Evolutionary conservation across 2,329 filamentous ascomycete species (phyloP).

Genomic region (Colletotrichum abscissum): DNA sequence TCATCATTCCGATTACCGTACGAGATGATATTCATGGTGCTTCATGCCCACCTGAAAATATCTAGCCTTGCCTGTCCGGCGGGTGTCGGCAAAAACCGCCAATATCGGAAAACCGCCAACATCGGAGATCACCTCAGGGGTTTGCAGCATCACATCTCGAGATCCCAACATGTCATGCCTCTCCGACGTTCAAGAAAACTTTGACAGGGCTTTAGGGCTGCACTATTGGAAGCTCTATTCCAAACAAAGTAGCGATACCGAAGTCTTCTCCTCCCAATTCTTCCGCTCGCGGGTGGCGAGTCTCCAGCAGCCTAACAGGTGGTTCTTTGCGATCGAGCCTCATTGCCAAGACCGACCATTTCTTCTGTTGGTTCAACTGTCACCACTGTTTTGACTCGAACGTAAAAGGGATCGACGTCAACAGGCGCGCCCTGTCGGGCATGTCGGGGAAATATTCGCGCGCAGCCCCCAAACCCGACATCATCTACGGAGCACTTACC

Average conservation of each 20-base stretch:
- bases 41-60: not conserved
- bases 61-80: not conserved
- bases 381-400: not conserved
- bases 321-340: not conserved
- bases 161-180: not conserved
- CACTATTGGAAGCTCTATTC: not conserved
- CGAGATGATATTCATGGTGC: not conserved
- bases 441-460: not conserved
- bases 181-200: not conserved
- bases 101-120: not conserved
- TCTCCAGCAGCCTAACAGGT: no score
- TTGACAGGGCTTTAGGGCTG: not conserved
- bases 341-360: not conserved
- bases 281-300: no score
- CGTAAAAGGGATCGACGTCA: not conserved
- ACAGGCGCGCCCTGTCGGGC: not conserved
- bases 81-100: not conserved
- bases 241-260: not conserved
- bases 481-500: not conserved
- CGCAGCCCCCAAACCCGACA: not conserved
- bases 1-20: not conserved
- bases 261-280: not conserved
- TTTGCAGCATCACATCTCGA: not conserved
- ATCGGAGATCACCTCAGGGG: not conserved
- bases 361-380: not conserved